phyloP scores from a whole-genome alignment of 1,284 basidiomycete species.

The Papiliotrema nemorosa region DNA sequence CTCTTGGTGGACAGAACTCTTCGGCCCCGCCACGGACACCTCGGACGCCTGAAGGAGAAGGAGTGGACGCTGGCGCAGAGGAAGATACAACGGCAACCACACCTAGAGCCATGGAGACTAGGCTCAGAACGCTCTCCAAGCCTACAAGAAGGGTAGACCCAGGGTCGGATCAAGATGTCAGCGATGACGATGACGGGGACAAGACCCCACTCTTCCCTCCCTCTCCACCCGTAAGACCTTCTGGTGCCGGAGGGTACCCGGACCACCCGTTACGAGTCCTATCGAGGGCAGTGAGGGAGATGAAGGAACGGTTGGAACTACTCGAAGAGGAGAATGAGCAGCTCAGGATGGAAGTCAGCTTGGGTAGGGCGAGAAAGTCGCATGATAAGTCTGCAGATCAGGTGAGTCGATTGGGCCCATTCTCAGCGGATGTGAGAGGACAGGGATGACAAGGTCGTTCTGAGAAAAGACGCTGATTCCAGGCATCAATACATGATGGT shows the following conservation, averaged over 20 bases:
- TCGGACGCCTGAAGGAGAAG: not conserved
- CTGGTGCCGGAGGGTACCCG: not conserved
- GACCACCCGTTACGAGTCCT: slow-evolving; percentile 39
- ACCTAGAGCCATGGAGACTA: not conserved
- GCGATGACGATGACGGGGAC: not conserved
- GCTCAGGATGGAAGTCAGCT: slow-evolving; percentile 10
- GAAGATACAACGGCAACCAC: slow-evolving; percentile 1
- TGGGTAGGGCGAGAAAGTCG: not conserved
- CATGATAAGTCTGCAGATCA: slow-evolving; percentile 15
- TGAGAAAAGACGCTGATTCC: not conserved
- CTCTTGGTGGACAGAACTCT: not conserved
- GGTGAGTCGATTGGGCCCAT: slow-evolving; percentile 17
- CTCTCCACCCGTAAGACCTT: slow-evolving; percentile 38
- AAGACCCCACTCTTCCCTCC: slow-evolving; percentile 36
- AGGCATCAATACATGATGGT: slow-evolving; percentile 34
- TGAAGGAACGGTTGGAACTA: slow-evolving; percentile 27
- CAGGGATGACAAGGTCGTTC: too few species aligned
- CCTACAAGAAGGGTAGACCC: too few species aligned
- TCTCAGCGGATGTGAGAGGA: slow-evolving; percentile 1
- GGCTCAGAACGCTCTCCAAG: not conserved
- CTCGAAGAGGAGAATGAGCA: slow-evolving; percentile 37
- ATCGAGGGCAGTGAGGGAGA: slow-evolving; percentile 34
- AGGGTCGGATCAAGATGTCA: not conserved
- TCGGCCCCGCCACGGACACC: too few species aligned
- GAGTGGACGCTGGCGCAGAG: not conserved